Evolutionary conservation across 2,329 filamentous ascomycete species (phyloP), one percentile per base, ranked within the genome.

Genomic region (Helicocarpus griseus): DNA sequence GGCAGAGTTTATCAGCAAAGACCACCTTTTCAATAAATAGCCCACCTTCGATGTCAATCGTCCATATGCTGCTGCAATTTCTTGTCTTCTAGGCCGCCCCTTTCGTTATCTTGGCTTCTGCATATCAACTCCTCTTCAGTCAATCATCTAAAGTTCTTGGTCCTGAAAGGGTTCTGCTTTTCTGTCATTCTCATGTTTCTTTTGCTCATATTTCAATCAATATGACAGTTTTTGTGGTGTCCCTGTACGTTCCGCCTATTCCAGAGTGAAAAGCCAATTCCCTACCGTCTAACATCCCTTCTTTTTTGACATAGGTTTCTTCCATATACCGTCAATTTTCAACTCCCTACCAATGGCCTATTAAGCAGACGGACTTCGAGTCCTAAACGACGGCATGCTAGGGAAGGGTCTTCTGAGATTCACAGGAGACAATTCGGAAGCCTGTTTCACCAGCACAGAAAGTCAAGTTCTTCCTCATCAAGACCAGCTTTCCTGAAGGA

Each of bases 301-400:
- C 78, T 55, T 68, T 78, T 54, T 74, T 71, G 54, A 75, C 73
- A n/a, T 63, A 95, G 90, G 52, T 95, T 95, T 66, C 80, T 96
- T 33, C 91, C 91, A 31, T 90, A 95, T 68, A 97, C 91, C 38
- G 77, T 95, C 63, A 84, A 95, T 68, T 97, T 97, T 68, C 83
- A 84, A 60, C 76, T 87, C 52, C 56, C 57, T 6, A n/a, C n/a
- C n/a, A 51, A 58, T 22, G 51, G 51, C 31, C 17, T 21, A 5
- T 29, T 33, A 14, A 44, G 45, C 26, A 41, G 31, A 19, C 50
- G 48, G n/a, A 31, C 51, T 14, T 52, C 55, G 14, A 55, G 49
- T 35, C 51, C 48, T 11, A 39, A 43, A 24, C 48, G 39, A 9
- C 49, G 49, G 22, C 35, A 53, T 46, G 35, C 44, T 29, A 44